Evolutionary conservation across 441 rosid species (phyloP).

Genomic region (Biscutella laevigata): DNA sequence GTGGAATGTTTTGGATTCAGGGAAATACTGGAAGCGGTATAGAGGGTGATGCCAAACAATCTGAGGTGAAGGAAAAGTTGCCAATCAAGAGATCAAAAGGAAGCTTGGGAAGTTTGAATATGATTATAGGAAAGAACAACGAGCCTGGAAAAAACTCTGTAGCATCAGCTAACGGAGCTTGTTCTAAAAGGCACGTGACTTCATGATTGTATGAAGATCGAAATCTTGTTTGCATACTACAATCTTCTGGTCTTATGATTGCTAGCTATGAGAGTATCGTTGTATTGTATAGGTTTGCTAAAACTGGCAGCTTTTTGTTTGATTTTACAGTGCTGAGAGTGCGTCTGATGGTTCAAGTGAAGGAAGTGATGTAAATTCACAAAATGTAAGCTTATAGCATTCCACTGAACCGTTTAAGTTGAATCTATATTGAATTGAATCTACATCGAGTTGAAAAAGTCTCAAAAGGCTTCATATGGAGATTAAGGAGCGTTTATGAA

Average conservation of each 20-base stretch:
- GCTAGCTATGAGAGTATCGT: slow-evolving; percentile 7
- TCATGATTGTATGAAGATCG: background rate
- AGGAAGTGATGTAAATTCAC: slow-evolving; percentile 88
- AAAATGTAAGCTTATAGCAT: slow-evolving; percentile 47
- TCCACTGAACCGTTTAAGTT: background rate
- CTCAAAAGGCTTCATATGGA: too few relatives aligned
- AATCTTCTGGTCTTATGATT: background rate
- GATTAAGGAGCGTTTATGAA: background rate
- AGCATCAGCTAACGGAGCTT: slow-evolving; percentile 68
- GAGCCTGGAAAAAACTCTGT: slow-evolving; percentile 62
- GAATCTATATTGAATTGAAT: too few relatives aligned
- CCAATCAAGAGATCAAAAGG: slow-evolving; percentile 97
- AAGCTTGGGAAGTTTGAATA: slow-evolving; percentile 88
- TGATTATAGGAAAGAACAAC: slow-evolving; percentile 71
- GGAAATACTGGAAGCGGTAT: slow-evolving; percentile 58
- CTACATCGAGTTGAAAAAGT: too few relatives aligned
- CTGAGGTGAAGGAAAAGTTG: slow-evolving; percentile 82
- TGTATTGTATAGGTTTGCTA: slow-evolving; percentile 21
- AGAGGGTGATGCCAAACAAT: slow-evolving; percentile 65
- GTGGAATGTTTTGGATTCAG: slow-evolving; percentile 31
- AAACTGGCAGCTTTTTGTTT: slow-evolving; percentile 18
- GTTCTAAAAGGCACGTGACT: slow-evolving; percentile 66
- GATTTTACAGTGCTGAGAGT: slow-evolving; percentile 62
- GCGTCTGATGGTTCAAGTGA: slow-evolving; percentile 89
- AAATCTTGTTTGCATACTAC: background rate